Evolutionary conservation across 176 grass and related monocot species (phyloP).

Genomic region (Microstegium vimineum): DNA sequence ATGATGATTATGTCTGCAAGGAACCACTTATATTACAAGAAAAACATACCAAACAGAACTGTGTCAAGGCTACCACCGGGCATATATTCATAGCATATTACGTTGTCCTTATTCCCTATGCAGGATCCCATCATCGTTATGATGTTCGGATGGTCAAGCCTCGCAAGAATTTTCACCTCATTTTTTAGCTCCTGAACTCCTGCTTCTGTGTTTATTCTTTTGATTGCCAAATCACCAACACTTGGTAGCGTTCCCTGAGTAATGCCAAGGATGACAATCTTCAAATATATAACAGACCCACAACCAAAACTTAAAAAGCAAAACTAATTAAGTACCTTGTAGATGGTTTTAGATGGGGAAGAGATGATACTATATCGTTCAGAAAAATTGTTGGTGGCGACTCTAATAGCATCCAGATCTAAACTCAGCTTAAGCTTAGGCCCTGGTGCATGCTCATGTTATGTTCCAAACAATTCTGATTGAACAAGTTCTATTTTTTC

Average conservation of each 20-base stretch:
- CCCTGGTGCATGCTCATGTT: background rate
- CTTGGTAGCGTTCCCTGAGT: background rate
- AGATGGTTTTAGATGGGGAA: background rate
- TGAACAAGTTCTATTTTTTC: background rate
- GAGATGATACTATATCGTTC: background rate
- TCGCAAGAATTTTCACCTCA: slow-evolving; percentile 26
- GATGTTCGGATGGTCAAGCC: slow-evolving; percentile 26
- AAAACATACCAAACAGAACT: slow-evolving; percentile 22
- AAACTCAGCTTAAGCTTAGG: background rate
- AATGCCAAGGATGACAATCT: background rate
- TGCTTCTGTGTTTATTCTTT: slow-evolving; percentile 16
- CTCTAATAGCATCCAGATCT: slow-evolving; percentile 1
- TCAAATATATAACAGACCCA: background rate
- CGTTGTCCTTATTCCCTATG: background rate
- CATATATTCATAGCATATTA: slow-evolving; percentile 38
- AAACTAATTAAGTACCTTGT: slow-evolving; percentile 2
- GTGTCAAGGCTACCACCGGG: slow-evolving; percentile 27
- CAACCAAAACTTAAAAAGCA: background rate
- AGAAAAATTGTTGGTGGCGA: slow-evolving; percentile 24
- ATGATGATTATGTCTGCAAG: background rate
- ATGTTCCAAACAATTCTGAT: background rate
- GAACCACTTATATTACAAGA: background rate
- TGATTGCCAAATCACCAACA: slow-evolving; percentile 11
- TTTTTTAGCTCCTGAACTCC: slow-evolving; percentile 22
- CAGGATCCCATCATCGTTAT: slow-evolving; percentile 28